phyloP scores from a whole-genome alignment of 2,329 filamentous ascomycete genomes.

The Trichoderma sp. region DNA sequence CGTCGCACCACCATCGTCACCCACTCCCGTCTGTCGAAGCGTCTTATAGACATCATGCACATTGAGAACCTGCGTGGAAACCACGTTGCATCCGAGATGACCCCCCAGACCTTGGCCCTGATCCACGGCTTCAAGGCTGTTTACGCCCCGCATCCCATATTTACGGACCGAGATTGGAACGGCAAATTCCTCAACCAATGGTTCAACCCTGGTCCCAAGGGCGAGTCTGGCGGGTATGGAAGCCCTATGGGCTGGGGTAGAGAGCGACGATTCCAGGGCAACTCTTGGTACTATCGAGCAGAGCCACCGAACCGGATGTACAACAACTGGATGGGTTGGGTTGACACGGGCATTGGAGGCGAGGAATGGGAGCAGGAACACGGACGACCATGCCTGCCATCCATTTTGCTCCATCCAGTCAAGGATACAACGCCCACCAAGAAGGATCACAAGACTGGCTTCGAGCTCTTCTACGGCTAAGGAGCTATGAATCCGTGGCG shows the following conservation, averaged over 20 bases:
- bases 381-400: conserved; percentile 57
- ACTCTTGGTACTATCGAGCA: conserved; percentile 61
- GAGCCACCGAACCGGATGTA: conserved; percentile 57
- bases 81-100: conserved; percentile 80
- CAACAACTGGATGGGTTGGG: conserved; percentile 63
- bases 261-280: conserved; percentile 56
- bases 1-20: conserved; percentile 77
- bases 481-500: not conserved
- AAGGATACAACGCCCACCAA: conserved; percentile 56
- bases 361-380: conserved; percentile 54
- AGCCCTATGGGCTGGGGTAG: conserved; percentile 60
- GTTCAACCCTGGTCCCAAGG: conserved; percentile 59
- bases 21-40: conserved; percentile 69
- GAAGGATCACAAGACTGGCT: conserved; percentile 41
- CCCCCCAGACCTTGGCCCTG: conserved; percentile 67
- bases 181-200: conserved; percentile 52
- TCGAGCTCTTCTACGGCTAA: conserved; percentile 40
- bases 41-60: conserved; percentile 73
- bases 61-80: conserved; percentile 70
- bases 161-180: conserved; percentile 72
- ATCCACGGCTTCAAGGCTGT: conserved; percentile 78
- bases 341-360: conserved; percentile 55
- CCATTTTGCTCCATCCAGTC: conserved; percentile 59
- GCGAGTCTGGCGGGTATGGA: conserved; percentile 52
- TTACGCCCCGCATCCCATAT: conserved; percentile 75